These are phyloP conservation scores for Diaporthe sp. DNA, from an alignment of 2,329 filamentous ascomycete genomes.

Conservation along the genomic window DNA sequence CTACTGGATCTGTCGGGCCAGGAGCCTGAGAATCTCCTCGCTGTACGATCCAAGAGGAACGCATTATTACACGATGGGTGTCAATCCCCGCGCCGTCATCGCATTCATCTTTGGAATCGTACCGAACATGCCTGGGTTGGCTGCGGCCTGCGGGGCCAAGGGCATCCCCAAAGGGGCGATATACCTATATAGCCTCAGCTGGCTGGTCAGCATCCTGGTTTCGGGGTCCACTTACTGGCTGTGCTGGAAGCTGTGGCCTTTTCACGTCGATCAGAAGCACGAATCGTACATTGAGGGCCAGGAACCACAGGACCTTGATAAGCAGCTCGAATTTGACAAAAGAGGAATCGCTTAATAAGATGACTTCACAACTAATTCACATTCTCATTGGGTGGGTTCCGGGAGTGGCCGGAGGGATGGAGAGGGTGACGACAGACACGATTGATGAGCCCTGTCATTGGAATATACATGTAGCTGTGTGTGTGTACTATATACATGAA, in stretches of 20 bases:
- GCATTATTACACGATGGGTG: slow-evolving; percentile 51
- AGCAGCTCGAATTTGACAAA: background rate
- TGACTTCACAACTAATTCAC: background rate
- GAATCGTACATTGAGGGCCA: slow-evolving; percentile 4
- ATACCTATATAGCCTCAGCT: slow-evolving; percentile 48
- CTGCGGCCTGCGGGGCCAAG: slow-evolving; percentile 42
- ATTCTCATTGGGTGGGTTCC: too few species aligned
- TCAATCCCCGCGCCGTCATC: slow-evolving; percentile 44
- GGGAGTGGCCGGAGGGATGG: too few species aligned
- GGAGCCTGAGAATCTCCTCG: slow-evolving; percentile 53
- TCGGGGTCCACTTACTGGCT: slow-evolving; percentile 23
- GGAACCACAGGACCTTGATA: background rate
- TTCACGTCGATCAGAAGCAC: background rate
- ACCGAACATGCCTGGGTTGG: slow-evolving; percentile 50
- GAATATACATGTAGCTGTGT: background rate
- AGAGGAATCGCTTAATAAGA: background rate
- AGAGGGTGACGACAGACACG: too few species aligned
- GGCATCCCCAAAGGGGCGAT: slow-evolving; percentile 43
- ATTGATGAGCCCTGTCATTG: background rate
- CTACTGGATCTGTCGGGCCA: slow-evolving; percentile 52
- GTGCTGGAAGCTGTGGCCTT: slow-evolving; percentile 26
- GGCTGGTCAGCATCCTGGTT: slow-evolving; percentile 47
- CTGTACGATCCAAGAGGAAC: slow-evolving; percentile 56
- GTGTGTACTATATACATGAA: background rate
- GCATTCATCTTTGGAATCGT: slow-evolving; percentile 45